phyloP scores from a whole-genome alignment of 305 asterid species.

The Solanum hybrid region DNA sequence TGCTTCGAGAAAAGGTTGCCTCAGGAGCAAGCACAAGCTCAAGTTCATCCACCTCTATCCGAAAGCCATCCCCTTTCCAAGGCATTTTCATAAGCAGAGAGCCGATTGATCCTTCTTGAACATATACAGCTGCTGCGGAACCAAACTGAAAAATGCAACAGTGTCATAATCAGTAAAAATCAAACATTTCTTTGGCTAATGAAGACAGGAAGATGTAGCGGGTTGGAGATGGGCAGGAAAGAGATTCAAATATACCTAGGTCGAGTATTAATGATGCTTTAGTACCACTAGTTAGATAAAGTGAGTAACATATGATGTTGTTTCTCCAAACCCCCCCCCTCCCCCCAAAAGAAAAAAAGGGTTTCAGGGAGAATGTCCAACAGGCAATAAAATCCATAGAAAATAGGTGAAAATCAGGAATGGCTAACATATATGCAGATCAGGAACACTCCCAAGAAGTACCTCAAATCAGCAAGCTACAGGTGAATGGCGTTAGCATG shows the following conservation, averaged over 20 bases:
- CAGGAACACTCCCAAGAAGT: neutral
- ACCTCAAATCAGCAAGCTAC: neutral
- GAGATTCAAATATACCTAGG: neutral
- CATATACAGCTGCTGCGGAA: conserved; percentile 35
- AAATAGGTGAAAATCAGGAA: neutral
- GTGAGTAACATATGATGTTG: neutral
- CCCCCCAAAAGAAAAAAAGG: neutral
- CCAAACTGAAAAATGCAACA: conserved; percentile 53
- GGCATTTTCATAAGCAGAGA: conserved; percentile 76
- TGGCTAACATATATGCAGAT: neutral
- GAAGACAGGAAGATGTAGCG: neutral
- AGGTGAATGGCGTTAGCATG: neutral
- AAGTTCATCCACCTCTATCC: conserved; percentile 78
- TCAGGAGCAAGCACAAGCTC: conserved; percentile 80
- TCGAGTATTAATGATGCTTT: neutral
- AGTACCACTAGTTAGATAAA: neutral
- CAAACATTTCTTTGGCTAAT: neutral
- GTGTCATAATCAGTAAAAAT: conserved; percentile 13
- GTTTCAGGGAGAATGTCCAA: neutral
- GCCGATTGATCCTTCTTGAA: conserved; percentile 95
- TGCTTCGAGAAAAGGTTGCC: conserved; percentile 27
- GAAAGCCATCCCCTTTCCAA: conserved; percentile 86
- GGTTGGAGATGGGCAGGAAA: neutral
- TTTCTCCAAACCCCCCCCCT: neutral
- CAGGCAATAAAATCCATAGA: neutral